Base-by-base conservation (phyloP, 225 moss, liverwort and hornwort genomes). In the Straminergon stramineum region DNA sequence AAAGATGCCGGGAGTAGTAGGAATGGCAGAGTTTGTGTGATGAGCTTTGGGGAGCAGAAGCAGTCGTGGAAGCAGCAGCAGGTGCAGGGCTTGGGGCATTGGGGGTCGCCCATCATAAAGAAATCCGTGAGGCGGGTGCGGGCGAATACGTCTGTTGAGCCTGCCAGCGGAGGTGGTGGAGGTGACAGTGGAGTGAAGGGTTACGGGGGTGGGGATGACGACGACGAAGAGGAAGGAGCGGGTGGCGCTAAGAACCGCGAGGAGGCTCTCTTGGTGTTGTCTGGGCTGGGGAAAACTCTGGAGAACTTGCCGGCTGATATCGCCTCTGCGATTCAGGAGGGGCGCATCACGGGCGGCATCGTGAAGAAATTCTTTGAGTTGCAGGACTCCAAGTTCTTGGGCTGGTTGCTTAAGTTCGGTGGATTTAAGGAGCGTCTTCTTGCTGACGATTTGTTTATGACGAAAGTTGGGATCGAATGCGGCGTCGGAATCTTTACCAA, bases 401-500 rank as follows among this genome's bases (percentile, higher is more conserved):
- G 91, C 74, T 97, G 97, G 99, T 94, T 99, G 78, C 90, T 99
- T 86, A 92, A 89, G 30, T 97, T 99, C 77, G 94, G 79, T 7
- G 99, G 99, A 55, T 99, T 99, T 70, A 97, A 95, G 89, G 99
- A 99, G 93, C 97, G 99, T 35, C 91, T 99, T 61, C 94, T 99
- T 61, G 99, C 97, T 14, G 99, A 99, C 84, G 99, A 99, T 84
- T 95, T 99, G 77, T 99, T 99, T 81, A 89, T 99, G 84, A 99
- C 99, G 37, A 99, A 99, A 92, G 99, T 99, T 18, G 99, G 91
- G 66, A 99, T 99, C 65, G 99, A 99, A 93, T 99, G 99, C 85
- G 99, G 99, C 57, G 99, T 99, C 23, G 99, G 99, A 69, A 92
- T 99, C 75, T 99, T 97, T 90, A 99, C 99, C 23, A 99, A 99